Evolutionary conservation across 176 grass and related monocot genomes (phyloP).

Genomic region (Pontederia paniculata): DNA sequence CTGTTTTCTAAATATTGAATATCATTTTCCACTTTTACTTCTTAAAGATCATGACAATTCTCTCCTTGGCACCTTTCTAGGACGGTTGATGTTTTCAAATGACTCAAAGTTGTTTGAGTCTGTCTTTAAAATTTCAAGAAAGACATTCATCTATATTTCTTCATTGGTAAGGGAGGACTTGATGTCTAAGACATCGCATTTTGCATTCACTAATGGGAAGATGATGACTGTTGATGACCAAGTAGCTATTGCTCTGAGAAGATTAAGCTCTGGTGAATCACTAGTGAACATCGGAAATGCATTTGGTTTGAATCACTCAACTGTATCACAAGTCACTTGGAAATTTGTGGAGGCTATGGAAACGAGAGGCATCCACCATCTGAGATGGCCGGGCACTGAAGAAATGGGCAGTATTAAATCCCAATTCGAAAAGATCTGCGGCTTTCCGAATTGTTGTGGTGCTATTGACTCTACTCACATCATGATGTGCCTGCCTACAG

Average conservation of each 20-base stretch:
- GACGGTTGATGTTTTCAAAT: conserved; percentile 29
- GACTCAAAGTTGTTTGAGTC: conserved; percentile 36
- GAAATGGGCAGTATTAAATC: conserved; percentile 52
- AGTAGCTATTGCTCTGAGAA: conserved; percentile 72
- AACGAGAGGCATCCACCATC: conserved; percentile 36
- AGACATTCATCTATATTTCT: conserved; percentile 76
- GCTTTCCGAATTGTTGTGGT: conserved; percentile 79
- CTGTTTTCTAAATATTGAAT: no score
- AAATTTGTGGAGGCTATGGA: conserved; percentile 86
- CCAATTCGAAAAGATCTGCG: conserved; percentile 53
- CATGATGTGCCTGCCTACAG: conserved; percentile 54
- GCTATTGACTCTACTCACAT: conserved; percentile 76
- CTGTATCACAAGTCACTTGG: conserved; percentile 88
- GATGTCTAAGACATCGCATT: conserved; percentile 40
- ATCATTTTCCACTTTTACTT: no score
- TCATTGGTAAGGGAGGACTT: conserved; percentile 39
- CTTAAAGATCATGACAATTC: background rate
- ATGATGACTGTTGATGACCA: conserved; percentile 59
- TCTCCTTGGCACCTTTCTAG: conserved; percentile 24
- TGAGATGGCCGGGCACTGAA: conserved; percentile 58
- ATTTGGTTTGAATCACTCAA: conserved; percentile 82
- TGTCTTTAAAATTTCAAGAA: conserved; percentile 70
- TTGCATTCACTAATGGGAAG: conserved; percentile 46
- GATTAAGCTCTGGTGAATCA: conserved; percentile 68
- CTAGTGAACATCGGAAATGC: conserved; percentile 50